Base-by-base conservation (phyloP, 2,329 filamentous ascomycete genomes). In the Sporothrix sp. region DNA sequence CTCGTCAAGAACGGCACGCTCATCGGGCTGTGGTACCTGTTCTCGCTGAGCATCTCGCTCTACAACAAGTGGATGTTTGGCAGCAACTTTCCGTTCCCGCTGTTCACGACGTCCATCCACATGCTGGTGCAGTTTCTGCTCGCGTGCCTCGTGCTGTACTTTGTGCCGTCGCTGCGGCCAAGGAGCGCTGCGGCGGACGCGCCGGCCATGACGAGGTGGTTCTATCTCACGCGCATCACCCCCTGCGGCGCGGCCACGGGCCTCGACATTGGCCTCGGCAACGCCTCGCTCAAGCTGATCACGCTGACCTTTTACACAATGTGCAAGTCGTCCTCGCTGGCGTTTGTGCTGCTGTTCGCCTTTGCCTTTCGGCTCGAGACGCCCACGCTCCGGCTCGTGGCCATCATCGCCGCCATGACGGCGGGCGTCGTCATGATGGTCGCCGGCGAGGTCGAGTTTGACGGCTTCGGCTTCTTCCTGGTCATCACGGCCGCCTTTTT, bases 61-160 rank as follows among this genome's bases (percentile, higher is more conserved):
- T 98, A 97, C 74, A 98, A 98, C 76, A 97, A 96, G 71, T 97
- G 93, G 93, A 97, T 98, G 91, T 97, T 98, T 69, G 86, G 87
- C 61, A 78, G 84, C 55, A 84, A 96, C 67, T 98, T 98, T 65
- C 83, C 87, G 47, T 97, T 93, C 62, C 93, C 93, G 35, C 77
- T 98, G 45, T 97, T 97, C 68, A 95, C 90, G 10, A 98, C 93
- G 3, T 87, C 87, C 57, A 74, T 93, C 65, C 93, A 98, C 70
- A 97, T 97, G 90, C 71, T 90, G 20, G 89, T 98, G 45, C 93
- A 98, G 65, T 97, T 97, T 67, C 68, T 74, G 14, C 79, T 97
- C 37, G 78, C 93, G 8, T 81, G 77, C 16, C 66, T 85, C 38
- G 84, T 96, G 25, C 77, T 98, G 48, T 91, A 82, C 64, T 75